These are phyloP conservation scores for Chloridella minuta DNA, from an alignment of 352 stramenopile genomes.

Conservation along the genomic window DNA sequence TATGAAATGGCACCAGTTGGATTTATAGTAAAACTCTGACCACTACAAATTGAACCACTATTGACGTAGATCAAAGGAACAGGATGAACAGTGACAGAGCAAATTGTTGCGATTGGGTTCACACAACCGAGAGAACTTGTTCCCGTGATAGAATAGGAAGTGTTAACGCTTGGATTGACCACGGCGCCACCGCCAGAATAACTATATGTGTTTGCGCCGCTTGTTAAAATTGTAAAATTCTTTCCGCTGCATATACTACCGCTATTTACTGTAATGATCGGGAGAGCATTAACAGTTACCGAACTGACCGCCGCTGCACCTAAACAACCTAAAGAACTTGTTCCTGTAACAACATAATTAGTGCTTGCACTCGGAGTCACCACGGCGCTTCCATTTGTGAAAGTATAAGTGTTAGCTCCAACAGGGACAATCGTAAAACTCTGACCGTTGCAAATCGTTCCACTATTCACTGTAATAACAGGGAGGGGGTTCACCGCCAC, in stretches of 20 bases:
- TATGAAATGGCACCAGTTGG: not conserved
- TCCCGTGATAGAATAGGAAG: not conserved
- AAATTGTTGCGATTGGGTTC: not conserved
- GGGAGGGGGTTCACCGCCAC: not conserved
- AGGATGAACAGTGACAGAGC: not conserved
- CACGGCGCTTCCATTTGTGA: not conserved
- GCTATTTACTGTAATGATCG: not conserved
- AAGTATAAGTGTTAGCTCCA: not conserved
- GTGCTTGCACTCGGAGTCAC: not conserved
- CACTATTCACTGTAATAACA: not conserved
- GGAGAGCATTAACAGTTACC: not conserved
- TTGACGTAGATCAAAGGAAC: not conserved
- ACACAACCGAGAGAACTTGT: not conserved
- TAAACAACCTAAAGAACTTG: not conserved
- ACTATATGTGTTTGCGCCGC: not conserved
- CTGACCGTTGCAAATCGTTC: not conserved
- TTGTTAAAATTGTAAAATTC: not conserved
- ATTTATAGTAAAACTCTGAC: not conserved
- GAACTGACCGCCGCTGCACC: not conserved
- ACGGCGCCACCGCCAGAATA: not conserved
- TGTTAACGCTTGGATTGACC: not conserved
- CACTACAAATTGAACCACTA: not conserved
- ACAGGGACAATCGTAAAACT: not conserved
- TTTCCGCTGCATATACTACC: not conserved
- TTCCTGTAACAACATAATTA: not conserved